These are phyloP conservation scores for Asclepias syriaca DNA, from an alignment of 257 asterid species.

Conservation along the genomic window DNA sequence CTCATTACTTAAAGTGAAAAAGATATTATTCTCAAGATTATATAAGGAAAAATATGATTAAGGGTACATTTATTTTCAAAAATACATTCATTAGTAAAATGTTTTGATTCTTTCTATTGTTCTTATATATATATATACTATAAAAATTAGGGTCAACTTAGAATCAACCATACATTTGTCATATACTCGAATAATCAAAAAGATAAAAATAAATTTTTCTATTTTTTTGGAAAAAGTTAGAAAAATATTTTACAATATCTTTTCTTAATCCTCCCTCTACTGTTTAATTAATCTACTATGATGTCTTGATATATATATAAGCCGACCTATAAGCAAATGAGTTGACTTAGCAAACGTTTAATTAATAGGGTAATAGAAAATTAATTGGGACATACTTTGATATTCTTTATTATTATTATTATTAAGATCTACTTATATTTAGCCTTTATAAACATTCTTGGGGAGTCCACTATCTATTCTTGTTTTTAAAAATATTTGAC, in stretches of 20 bases:
- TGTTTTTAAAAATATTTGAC: not conserved
- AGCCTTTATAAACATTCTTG: slow-evolving; percentile 1
- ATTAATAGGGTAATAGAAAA: not conserved
- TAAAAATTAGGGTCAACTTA: slow-evolving; percentile 36
- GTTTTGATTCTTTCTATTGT: slow-evolving; percentile 22
- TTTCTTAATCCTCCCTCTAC: not conserved
- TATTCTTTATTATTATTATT: not conserved
- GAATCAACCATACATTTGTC: slow-evolving; percentile 36
- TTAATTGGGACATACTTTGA: not conserved
- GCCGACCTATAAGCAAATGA: slow-evolving; percentile 2
- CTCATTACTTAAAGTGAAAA: slow-evolving; percentile 8
- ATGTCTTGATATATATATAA: not conserved
- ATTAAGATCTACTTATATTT: not conserved
- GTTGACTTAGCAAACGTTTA: slow-evolving; percentile 14
- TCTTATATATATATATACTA: not conserved
- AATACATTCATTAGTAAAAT: not conserved
- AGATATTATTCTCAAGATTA: slow-evolving; percentile 7
- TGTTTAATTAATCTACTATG: not conserved
- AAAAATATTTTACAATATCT: not conserved
- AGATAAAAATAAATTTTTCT: not conserved
- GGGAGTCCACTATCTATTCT: slow-evolving; percentile 11
- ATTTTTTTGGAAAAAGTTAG: not conserved
- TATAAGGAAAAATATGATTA: not conserved
- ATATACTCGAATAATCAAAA: slow-evolving; percentile 7
- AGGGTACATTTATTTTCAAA: slow-evolving; percentile 7